Conservation (phyloP, 768 basidiomycete genomes). For the Astraeus odoratus region DNA sequence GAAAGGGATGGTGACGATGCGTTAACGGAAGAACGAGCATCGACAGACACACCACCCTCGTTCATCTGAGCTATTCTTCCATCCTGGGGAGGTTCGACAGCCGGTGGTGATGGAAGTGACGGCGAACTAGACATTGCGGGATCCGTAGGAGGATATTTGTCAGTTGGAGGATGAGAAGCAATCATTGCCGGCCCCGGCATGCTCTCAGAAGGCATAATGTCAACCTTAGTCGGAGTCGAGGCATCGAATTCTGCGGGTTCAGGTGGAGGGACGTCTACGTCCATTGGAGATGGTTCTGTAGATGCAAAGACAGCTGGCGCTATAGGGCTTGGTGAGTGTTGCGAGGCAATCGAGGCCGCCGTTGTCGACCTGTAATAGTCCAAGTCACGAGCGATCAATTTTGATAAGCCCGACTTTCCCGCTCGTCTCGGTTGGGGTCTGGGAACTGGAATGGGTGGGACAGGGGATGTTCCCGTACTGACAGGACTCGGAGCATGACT, state of each 20-base stretch:
- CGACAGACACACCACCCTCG: background rate
- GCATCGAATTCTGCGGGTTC: background rate
- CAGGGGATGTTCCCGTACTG: background rate
- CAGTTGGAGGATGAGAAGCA: too few relatives aligned
- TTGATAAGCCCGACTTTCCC: slow-evolving; percentile 15
- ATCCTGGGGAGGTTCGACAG: background rate
- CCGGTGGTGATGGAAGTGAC: background rate
- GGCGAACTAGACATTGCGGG: background rate
- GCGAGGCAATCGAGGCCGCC: background rate
- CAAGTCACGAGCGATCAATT: slow-evolving; percentile 23
- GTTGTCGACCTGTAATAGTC: slow-evolving; percentile 23
- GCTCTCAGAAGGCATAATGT: background rate
- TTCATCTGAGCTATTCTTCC: background rate
- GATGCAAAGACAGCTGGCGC: background rate
- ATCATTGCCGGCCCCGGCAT: background rate
- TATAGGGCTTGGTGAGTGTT: background rate
- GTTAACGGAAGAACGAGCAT: too few relatives aligned
- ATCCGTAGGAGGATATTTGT: too few relatives aligned
- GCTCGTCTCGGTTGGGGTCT: slow-evolving; percentile 24
- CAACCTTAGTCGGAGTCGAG: background rate
- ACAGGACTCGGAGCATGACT: background rate
- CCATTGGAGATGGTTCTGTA: slow-evolving; percentile 4
- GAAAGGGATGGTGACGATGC: too few relatives aligned
- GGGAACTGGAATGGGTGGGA: background rate
- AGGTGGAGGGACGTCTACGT: background rate